phyloP scores from a whole-genome alignment of 805 yeast species.

The Brettanomyces anomalus region DNA sequence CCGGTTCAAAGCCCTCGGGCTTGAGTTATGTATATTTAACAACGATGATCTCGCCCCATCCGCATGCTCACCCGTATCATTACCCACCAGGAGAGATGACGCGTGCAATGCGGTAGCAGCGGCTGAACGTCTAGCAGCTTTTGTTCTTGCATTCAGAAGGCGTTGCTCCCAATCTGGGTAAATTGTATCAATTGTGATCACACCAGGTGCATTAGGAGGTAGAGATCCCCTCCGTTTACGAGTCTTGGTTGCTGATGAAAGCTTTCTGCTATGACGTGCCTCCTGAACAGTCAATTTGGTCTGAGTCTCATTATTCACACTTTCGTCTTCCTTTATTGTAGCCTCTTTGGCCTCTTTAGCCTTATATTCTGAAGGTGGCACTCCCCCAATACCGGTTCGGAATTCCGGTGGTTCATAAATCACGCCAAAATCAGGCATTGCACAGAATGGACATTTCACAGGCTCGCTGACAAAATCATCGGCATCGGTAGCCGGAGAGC shows the following conservation, averaged over 20 bases:
- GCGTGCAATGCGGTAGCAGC: constrained; percentile 94
- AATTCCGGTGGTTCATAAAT: constrained; percentile 63
- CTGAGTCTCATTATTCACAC: background rate
- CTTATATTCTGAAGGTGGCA: constrained; percentile 37
- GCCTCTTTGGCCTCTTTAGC: constrained; percentile 3
- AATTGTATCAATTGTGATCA: constrained; percentile 70
- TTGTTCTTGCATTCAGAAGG: constrained; percentile 61
- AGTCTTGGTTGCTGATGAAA: background rate
- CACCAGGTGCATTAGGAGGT: constrained; percentile 60
- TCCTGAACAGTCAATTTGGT: background rate
- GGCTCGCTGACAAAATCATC: constrained; percentile 74
- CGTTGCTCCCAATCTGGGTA: constrained; percentile 91
- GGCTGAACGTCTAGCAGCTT: constrained; percentile 79
- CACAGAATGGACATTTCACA: constrained; percentile 91
- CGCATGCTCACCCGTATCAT: background rate
- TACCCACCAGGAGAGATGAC: constrained; percentile 60
- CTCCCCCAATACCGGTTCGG: constrained; percentile 48
- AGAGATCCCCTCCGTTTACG: constrained; percentile 41
- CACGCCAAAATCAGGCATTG: constrained; percentile 77
- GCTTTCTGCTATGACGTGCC: background rate
- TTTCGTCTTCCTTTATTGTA: background rate
- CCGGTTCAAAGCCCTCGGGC: constrained; percentile 5
- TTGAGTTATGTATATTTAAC: background rate
- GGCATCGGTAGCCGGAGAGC: constrained; percentile 30
- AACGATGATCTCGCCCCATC: background rate